A percentile compares a stretch with the other conserved stretches of the same genome.
Conservation (phyloP, 2,329 filamentous ascomycete species). For the Aspergillus melleus region DNA sequence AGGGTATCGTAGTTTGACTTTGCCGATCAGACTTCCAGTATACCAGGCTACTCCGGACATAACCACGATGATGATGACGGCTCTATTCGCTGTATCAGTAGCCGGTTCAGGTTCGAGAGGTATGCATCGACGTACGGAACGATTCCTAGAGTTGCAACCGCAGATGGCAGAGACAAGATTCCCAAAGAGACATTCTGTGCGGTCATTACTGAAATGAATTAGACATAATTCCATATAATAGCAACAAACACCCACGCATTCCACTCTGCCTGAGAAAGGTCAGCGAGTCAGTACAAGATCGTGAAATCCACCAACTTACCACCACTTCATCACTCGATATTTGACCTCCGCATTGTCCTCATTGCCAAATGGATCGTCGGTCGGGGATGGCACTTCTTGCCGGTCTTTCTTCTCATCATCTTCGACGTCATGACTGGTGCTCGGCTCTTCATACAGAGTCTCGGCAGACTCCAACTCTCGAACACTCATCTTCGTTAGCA, state of each 20-base stretch:
- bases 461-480: not conserved
- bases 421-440: not conserved
- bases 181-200: slow-evolving; percentile 61
- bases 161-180: slow-evolving; percentile 56
- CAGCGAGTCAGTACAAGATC: not conserved
- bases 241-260: slow-evolving; percentile 32
- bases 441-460: not conserved
- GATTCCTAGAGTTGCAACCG: slow-evolving; percentile 54
- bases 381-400: not conserved
- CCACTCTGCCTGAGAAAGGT: slow-evolving; percentile 32
- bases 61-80: slow-evolving; percentile 54
- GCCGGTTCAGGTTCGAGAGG: not conserved
- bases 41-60: slow-evolving; percentile 59
- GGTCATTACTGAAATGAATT: slow-evolving; percentile 49
- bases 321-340: slow-evolving; percentile 53
- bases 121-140: slow-evolving; percentile 43
- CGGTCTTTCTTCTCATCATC: not conserved
- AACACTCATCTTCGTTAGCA: not conserved
- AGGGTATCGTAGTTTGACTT: slow-evolving; percentile 59
- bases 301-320: slow-evolving; percentile 19
- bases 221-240: not conserved
- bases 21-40: slow-evolving; percentile 59
- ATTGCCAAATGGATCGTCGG: slow-evolving; percentile 34
- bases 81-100: slow-evolving; percentile 29
- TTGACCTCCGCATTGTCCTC: slow-evolving; percentile 45